Conservation (phyloP, 179 eudicot genomes). For the Spinacia oleracea region DNA sequence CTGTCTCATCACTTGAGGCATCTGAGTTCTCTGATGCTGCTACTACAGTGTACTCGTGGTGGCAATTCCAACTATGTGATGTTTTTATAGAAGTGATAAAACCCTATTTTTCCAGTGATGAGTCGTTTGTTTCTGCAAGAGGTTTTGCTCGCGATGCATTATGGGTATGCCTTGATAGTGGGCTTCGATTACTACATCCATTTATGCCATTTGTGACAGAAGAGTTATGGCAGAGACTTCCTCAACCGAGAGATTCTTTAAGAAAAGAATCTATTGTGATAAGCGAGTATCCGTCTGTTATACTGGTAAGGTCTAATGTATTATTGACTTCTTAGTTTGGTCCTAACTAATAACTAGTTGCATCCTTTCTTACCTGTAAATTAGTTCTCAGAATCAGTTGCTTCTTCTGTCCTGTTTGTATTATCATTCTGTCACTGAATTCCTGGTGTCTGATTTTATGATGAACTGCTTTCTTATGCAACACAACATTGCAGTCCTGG, state of each 20-base stretch:
- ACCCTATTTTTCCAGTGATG: slow-evolving; percentile 63
- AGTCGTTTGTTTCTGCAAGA: slow-evolving; percentile 49
- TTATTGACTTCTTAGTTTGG: not conserved
- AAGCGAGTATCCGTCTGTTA: slow-evolving; percentile 64
- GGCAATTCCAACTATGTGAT: slow-evolving; percentile 93
- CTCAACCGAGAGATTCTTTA: slow-evolving; percentile 45
- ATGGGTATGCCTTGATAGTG: slow-evolving; percentile 88
- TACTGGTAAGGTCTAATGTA: slow-evolving; percentile 48
- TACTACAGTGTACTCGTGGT: slow-evolving; percentile 81
- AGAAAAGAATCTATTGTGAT: slow-evolving; percentile 80
- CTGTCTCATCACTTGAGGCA: slow-evolving; percentile 64
- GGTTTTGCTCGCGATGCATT: slow-evolving; percentile 67
- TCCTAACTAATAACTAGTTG: not conserved
- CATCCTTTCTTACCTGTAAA: not conserved
- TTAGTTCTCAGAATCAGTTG: not conserved
- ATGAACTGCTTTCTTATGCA: not conserved
- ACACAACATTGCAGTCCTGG: slow-evolving; percentile 48
- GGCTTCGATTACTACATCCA: slow-evolving; percentile 83
- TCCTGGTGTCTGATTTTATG: slow-evolving; percentile 2
- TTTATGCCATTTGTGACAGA: slow-evolving; percentile 94
- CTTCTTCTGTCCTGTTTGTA: not conserved
- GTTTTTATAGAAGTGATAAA: slow-evolving; percentile 85
- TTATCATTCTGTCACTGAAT: no score
- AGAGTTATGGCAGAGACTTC: slow-evolving; percentile 98
- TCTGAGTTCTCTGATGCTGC: slow-evolving; percentile 91